Evolutionary conservation across 1,284 basidiomycete species (phyloP), one percentile per base, ranked within the genome.

Genomic region (Tilletia walkeri): DNA sequence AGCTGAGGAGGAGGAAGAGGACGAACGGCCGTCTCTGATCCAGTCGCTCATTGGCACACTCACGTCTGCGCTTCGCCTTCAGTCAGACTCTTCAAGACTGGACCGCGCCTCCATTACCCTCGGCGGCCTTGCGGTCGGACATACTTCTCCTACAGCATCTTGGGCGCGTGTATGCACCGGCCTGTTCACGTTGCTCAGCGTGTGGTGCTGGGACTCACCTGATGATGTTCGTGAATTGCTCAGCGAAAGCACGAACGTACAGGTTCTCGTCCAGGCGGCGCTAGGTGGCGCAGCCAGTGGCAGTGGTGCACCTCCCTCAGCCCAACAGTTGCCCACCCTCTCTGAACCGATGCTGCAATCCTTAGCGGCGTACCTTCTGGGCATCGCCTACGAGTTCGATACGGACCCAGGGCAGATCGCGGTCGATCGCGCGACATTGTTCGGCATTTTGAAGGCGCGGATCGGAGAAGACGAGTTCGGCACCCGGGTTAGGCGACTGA

Each of bases 121-220:
- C 16, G 48, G 66, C 48, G 74, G 73, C 67, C 72, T 72, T 4
- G 73, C 71, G 14, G 66, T 70, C 36, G 54, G 72, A 45, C 70
- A 72, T n/a, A 66, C 71, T 9, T 67, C 67, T 3, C 68, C 71
- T 24, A 77, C 79, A 5, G 75, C 76, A 6, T 78, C 78, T 70
- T 98, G 94, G 94, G 93, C 94, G 74, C 87, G 93, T 71, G 86
- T 97, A 70, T 90, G 94, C 80, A 89, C 93, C 4, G 92, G 90
- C 0, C 95, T 97, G 83, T 86, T 98, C 54, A 88, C 89, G 50
- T 84, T 96, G 63, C 86, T 99, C 24, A 88, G 89, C 18, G 91
- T 93, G 68, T 99, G 95, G 95, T 86, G 97, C n/a, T 97, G 94
- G 94, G 94, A 98, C 77, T 94, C 95, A 75, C 90, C 94, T 0